Evolutionary conservation across 1,284 basidiomycete species (phyloP), one percentile per base, ranked within the genome.

Genomic region (Coniferiporia sulphurascens): DNA sequence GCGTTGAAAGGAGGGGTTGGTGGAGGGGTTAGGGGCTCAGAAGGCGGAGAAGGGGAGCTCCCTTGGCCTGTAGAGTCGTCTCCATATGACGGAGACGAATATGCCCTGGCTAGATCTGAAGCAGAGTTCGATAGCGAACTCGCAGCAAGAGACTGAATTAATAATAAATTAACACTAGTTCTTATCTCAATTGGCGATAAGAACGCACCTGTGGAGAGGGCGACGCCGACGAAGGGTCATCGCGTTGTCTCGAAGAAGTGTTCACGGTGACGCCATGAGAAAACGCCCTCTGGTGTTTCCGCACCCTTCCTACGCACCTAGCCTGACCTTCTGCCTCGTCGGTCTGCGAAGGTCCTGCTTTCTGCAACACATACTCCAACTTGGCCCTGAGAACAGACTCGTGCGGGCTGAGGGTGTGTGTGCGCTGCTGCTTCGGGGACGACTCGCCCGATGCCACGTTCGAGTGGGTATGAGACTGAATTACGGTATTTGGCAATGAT

Each of bases 1-100:
- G 79, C 84, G 66, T 89, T 84, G 75, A 89, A 89, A 32, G 73
- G 73, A 52, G 67, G 75, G 59, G 67, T 66, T 32, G 70, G 67
- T 36, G 71, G 63, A 49, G 71, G 45, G 46, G 62, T 56, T 54
- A 65, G 60, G 19, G 65, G 64, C 19, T 68, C 70, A 19, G 65
- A 65, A 22, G 69, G 65, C 8, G 74, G 74, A 9, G 69, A 65
- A 10, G 71, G 64, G 2, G 73, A 70, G 6, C 72, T 55, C 36
- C 51, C n/a, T 7, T 51, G 41, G 65, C 63, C 7, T 67, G 71
- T 4, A 74, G 48, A 53, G 41, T 48, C 50, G 27, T 49, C 48
- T 6, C 44, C 36, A n/a, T 27, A n/a, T 35, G 56, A 27, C 15
- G 34, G 49, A 15, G 52, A 36, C 3, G 52, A 58, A 41, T 43